Evolutionary conservation across 257 asterid species (phyloP), one percentile per base, ranked within the genome.

Genomic region (Linderniella brevidens): DNA sequence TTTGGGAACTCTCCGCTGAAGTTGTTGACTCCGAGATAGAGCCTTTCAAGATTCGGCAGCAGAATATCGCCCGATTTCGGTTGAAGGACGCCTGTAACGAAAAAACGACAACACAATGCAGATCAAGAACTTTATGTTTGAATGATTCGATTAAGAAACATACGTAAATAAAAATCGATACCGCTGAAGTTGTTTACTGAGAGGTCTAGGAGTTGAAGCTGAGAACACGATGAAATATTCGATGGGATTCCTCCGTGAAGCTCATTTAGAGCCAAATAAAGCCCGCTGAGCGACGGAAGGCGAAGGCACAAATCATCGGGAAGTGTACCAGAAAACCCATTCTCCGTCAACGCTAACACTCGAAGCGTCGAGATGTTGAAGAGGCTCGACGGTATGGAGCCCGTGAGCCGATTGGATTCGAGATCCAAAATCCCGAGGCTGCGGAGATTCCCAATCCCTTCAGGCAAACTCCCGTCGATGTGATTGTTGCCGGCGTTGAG

Each of bases 1-100:
- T 14, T 13, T 0, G 75, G 68, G 41, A 68, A 35, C 8, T n/a
- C 35, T 11, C 75, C 75, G 4, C 7, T 9, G 13, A 69, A 19
- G 16, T 1, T 1, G 47, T 64, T 69, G 1, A 3, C 3, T 5
- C 17, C 0, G 8, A 69, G 49, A 51, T 40, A 8, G 25, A 69
- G 57, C 3, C 32, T 25, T 25, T 25, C 32, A 25, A 25, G 32
- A 25, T 25, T 25, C 32, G 32, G 32, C 32, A 25, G 32, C 32
- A 6, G 6, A 25, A 25, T 2, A 25, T 6, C 4, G 6, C 32
- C 32, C 32, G 32, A 25, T 25, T 25, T 25, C 32, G 32, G 32
- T 25, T 25, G 32, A 25, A 25, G 32, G 32, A 25, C 6, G 32
- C 32, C 32, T 25, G 32, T 2, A 25, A 25, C 3, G 32, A 6